These are phyloP conservation scores for Polytrichum formosum DNA, from an alignment of 225 moss, liverwort and hornwort genomes.

Conservation along the genomic window DNA sequence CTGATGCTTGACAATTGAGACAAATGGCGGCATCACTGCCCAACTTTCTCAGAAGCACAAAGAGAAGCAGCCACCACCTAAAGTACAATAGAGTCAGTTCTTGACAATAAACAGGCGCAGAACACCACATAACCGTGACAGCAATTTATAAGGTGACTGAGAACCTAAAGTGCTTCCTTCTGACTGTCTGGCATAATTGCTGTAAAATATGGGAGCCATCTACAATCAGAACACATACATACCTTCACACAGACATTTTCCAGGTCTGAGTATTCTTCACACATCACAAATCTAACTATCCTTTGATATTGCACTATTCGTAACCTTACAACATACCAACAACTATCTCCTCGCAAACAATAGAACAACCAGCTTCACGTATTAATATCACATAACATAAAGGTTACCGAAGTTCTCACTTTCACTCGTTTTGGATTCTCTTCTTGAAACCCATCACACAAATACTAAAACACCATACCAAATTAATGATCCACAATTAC, in stretches of 20 bases:
- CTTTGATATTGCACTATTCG: no score
- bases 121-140: constrained; percentile 21
- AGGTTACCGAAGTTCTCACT: constrained; percentile 11
- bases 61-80: constrained; percentile 85
- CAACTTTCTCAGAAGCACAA: constrained; percentile 15
- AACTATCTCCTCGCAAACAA: constrained; percentile 5
- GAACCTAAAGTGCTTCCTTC: not conserved
- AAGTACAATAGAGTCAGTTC: constrained; percentile 71
- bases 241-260: no score
- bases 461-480: constrained; percentile 16
- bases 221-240: no score
- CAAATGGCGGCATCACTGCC: constrained; percentile 20
- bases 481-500: constrained; percentile 11
- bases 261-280: no score
- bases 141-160: not conserved
- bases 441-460: constrained; percentile 19
- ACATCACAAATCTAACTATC: no score
- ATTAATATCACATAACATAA: constrained; percentile 5
- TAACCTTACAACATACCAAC: no score
- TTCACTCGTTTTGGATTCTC: not conserved
- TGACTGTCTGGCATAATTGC: not conserved
- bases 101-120: constrained; percentile 1
- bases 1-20: constrained; percentile 14
- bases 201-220: no score
- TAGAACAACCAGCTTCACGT: constrained; percentile 10